phyloP scores from a whole-genome alignment of 345 rosid genomes.

The Eucalyptus globulus region DNA sequence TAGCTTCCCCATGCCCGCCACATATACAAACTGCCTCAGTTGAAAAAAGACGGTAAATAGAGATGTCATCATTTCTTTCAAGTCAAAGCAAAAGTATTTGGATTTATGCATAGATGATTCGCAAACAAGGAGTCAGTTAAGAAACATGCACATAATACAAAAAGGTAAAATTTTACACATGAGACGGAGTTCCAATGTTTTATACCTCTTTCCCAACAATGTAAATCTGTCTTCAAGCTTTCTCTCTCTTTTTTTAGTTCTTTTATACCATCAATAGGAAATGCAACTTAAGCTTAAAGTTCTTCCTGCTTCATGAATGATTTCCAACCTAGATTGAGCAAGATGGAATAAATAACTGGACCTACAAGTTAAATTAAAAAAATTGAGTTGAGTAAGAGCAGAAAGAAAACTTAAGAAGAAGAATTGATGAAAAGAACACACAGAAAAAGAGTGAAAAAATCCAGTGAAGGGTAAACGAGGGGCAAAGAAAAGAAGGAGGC shows the following conservation, averaged over 20 bases:
- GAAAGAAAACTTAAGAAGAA: neutral
- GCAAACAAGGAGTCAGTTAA: neutral
- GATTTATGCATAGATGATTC: neutral
- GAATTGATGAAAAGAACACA: neutral
- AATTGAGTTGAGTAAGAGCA: too few species aligned
- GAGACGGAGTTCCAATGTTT: neutral
- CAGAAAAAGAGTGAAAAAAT: neutral
- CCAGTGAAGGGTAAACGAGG: neutral
- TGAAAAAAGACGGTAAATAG: neutral
- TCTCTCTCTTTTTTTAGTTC: neutral
- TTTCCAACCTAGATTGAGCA: neutral
- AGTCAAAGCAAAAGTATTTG: neutral
- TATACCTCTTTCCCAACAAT: neutral
- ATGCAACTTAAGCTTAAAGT: neutral
- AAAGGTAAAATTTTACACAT: neutral
- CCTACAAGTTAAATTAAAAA: neutral
- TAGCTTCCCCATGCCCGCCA: neutral
- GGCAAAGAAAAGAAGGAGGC: neutral
- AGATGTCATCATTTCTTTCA: neutral
- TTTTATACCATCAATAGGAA: neutral
- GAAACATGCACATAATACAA: neutral
- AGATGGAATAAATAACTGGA: neutral
- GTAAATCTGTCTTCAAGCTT: neutral
- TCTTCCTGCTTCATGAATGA: neutral
- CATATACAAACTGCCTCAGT: neutral